phyloP scores from a whole-genome alignment of 371 early-diverging fungal species.

The Mortierella sp. region DNA sequence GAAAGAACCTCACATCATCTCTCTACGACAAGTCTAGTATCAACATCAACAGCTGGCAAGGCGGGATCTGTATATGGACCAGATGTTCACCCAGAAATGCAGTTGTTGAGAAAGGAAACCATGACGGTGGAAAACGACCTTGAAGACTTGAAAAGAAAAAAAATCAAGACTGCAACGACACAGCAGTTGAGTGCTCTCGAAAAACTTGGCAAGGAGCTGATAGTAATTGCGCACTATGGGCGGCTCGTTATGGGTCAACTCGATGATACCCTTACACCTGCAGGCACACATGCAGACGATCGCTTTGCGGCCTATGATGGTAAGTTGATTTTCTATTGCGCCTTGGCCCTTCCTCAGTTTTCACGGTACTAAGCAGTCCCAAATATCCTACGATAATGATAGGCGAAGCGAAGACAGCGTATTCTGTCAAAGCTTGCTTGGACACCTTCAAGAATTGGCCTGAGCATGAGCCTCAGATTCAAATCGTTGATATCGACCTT shows the following conservation, averaged over 20 bases:
- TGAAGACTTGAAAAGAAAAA: conserved; percentile 49
- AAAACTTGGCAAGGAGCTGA: conserved; percentile 45
- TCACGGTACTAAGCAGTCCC: not conserved
- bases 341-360: not conserved
- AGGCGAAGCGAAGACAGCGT: conserved; percentile 49
- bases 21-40: conserved; percentile 3
- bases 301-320: conserved; percentile 44
- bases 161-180: conserved; percentile 33
- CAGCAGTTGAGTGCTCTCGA: conserved; percentile 48
- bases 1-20: conserved; percentile 7
- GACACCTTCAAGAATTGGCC: conserved; percentile 46
- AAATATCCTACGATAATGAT: not conserved
- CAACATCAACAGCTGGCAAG: conserved; percentile 3
- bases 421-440: conserved; percentile 47
- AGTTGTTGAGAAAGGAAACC: conserved; percentile 45
- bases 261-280: conserved; percentile 49
- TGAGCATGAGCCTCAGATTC: conserved; percentile 26
- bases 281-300: conserved; percentile 46
- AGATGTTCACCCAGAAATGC: conserved; percentile 45
- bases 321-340: conserved; percentile 5
- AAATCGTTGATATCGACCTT: conserved; percentile 34
- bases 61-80: conserved; percentile 14
- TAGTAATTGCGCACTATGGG: conserved; percentile 50
- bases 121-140: conserved; percentile 45
- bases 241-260: conserved; percentile 30